Conservation (phyloP, 768 basidiomycete genomes). For the Dendrothele bispora region DNA sequence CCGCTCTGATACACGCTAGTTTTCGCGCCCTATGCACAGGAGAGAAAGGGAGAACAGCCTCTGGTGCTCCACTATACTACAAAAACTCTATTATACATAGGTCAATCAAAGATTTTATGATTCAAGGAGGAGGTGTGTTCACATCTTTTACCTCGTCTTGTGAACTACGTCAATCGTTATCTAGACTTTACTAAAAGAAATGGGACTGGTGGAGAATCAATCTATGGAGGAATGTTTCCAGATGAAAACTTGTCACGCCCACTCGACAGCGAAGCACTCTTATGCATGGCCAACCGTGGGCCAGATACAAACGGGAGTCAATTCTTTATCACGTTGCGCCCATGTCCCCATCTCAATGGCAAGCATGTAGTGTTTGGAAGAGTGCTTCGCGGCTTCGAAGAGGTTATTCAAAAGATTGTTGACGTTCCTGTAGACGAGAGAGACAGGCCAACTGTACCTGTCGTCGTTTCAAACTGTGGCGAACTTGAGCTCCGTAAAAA, state of each 20-base stretch:
- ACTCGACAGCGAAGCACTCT: conserved; percentile 68
- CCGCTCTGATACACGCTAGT: conserved; percentile 36
- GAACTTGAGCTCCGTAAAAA: conserved; percentile 74
- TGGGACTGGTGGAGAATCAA: conserved; percentile 80
- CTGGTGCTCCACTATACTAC: conserved; percentile 76
- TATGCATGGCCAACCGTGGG: conserved; percentile 91
- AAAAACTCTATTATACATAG: conserved; percentile 79
- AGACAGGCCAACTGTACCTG: conserved; percentile 66
- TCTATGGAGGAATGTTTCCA: conserved; percentile 72
- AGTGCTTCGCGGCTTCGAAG: conserved; percentile 60
- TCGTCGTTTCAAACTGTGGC: conserved; percentile 76
- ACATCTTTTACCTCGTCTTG: not conserved
- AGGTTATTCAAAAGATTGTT: conserved; percentile 58
- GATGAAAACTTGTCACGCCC: conserved; percentile 74
- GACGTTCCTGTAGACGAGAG: conserved; percentile 72
- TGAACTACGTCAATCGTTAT: conserved; percentile 1
- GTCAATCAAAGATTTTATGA: conserved; percentile 78
- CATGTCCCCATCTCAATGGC: conserved; percentile 73
- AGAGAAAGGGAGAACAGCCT: conserved; percentile 70
- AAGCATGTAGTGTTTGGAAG: conserved; percentile 57
- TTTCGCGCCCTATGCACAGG: conserved; percentile 88
- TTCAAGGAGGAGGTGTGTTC: conserved; percentile 73
- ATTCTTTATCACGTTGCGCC: conserved; percentile 78
- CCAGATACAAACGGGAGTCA: conserved; percentile 86
- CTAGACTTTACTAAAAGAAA: conserved; percentile 81